Percentiles rank a stretch among this genome's conserved stretches.
These are phyloP conservation scores for Letharia columbiana DNA, from an alignment of 495 filamentous ascomycete species.

Conservation along the genomic window DNA sequence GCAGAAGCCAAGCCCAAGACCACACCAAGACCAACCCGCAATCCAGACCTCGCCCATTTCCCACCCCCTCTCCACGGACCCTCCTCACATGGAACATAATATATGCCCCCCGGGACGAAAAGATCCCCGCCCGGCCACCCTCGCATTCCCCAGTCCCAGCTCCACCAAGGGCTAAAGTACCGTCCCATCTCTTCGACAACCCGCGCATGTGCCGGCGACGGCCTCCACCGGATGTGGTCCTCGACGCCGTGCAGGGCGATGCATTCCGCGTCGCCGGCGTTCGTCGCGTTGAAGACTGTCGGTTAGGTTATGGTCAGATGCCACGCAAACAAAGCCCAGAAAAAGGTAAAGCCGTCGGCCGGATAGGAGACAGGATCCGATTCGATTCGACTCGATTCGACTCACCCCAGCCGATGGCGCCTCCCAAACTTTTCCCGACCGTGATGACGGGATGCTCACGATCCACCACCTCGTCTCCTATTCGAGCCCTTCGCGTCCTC, in stretches of 20 bases:
- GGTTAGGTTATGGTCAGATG: not conserved
- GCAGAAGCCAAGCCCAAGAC: no score
- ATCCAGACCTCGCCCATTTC: no score
- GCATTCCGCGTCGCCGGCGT: not conserved
- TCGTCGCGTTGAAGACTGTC: not conserved
- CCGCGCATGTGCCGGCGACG: not conserved
- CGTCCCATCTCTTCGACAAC: not conserved
- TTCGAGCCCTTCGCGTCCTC: no score
- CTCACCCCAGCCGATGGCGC: conserved; percentile 1
- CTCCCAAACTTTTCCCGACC: not conserved
- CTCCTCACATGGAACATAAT: no score
- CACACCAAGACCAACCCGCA: no score
- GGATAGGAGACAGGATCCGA: no score
- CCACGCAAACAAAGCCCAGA: no score
- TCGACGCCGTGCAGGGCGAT: not conserved
- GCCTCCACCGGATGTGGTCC: not conserved
- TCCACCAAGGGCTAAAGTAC: not conserved
- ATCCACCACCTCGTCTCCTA: not conserved
- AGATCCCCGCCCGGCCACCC: not conserved
- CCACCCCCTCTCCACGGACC: no score
- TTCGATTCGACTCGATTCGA: no score
- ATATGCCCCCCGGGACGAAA: not conserved
- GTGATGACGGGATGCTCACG: not conserved
- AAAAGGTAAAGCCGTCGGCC: no score
- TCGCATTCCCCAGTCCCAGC: not conserved